phyloP scores from a whole-genome alignment of 495 filamentous ascomycete genomes.

The Glutinoglossum americanum region DNA sequence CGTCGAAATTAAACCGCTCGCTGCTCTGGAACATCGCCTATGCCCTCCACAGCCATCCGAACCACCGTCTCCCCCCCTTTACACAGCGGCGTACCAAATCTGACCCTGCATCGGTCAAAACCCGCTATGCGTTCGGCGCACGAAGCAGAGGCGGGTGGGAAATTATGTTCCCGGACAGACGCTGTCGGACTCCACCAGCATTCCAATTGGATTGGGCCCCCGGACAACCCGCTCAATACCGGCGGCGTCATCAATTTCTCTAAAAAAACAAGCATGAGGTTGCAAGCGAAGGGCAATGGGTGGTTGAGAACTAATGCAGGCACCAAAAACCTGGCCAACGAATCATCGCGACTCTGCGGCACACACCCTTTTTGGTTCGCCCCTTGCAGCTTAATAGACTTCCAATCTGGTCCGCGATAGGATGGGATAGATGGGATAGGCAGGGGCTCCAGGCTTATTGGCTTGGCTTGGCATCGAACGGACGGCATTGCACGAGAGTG shows the following conservation, averaged over 20 bases:
- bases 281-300: no score
- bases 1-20: not conserved
- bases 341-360: not conserved
- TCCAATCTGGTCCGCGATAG: not conserved
- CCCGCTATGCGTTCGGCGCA: not conserved
- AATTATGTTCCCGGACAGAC: not conserved
- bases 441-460: not conserved
- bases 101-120: not conserved
- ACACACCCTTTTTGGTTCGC: no score
- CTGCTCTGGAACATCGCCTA: not conserved
- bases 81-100: no score
- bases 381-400: not conserved
- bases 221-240: not conserved
- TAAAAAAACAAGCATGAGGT: not conserved
- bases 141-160: not conserved
- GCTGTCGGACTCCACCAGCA: not conserved
- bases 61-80: not conserved
- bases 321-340: not conserved
- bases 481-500: not conserved
- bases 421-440: not conserved
- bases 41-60: not conserved
- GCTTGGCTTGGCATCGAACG: not conserved
- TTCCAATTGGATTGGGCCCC: not conserved
- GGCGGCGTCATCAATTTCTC: not conserved
- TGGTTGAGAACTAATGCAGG: not conserved